A percentile compares a stretch with the other conserved stretches of the same genome.
Evolutionary conservation across 345 rosid species (phyloP).

Genomic region (Populus alba): DNA sequence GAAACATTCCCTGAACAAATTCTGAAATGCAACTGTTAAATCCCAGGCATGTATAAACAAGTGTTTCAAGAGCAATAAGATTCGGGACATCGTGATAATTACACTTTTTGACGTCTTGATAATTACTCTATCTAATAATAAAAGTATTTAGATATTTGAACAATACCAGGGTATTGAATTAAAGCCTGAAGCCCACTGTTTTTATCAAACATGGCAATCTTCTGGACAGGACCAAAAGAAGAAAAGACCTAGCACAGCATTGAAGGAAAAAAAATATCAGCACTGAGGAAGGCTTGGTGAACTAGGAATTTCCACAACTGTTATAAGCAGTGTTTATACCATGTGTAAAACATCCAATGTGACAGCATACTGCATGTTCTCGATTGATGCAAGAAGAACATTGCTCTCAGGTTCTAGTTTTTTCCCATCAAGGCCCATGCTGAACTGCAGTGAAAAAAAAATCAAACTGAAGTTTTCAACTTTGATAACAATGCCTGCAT

Average conservation of each 20-base stretch:
- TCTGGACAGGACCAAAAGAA: conserved; percentile 90
- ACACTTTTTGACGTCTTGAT: neutral
- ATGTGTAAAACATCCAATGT: conserved; percentile 90
- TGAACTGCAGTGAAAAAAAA: conserved; percentile 42
- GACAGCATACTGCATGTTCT: conserved; percentile 99
- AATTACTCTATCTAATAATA: neutral
- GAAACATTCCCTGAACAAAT: neutral
- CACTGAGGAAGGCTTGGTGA: neutral
- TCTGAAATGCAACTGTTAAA: neutral
- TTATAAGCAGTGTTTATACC: conserved; percentile 43
- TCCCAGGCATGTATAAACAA: neutral
- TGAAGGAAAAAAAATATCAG: neutral
- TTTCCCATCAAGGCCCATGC: conserved; percentile 83
- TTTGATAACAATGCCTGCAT: neutral
- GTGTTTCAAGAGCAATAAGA: neutral
- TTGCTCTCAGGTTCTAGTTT: conserved; percentile 97
- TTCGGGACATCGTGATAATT: neutral
- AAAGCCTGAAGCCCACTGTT: conserved; percentile 92
- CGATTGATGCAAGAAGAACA: conserved; percentile 97
- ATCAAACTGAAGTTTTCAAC: neutral
- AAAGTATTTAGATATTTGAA: neutral
- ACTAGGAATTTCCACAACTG: conserved; percentile 1
- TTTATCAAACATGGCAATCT: conserved; percentile 99
- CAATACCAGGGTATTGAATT: conserved; percentile 75
- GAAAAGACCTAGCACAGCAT: conserved; percentile 64